A percentile compares a stretch with the other conserved stretches of the same genome.
These are phyloP conservation scores for Pichia phayaonensis DNA, from an alignment of 805 yeast genomes.

Conservation along the genomic window DNA sequence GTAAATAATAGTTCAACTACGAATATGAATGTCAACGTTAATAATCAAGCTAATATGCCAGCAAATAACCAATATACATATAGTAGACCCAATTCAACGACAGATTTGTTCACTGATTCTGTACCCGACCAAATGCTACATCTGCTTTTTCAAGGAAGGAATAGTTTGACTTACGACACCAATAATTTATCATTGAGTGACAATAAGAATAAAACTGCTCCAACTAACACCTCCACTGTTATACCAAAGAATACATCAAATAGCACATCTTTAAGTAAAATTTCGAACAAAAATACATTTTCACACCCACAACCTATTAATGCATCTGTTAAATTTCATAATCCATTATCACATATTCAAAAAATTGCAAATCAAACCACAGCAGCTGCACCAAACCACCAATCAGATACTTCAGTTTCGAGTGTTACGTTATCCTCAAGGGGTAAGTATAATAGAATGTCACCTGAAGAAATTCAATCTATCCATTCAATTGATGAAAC, in stretches of 20 bases:
- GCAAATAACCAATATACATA: not conserved
- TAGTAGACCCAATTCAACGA: not conserved
- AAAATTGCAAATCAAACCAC: not conserved
- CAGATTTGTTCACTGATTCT: conserved; percentile 10
- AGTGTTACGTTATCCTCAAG: conserved; percentile 2
- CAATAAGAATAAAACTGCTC: not conserved
- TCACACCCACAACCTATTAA: not conserved
- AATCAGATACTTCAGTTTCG: conserved; percentile 4
- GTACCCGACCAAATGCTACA: conserved; percentile 42
- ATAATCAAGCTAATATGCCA: not conserved
- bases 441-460: not conserved
- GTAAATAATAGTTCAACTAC: not conserved
- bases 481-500: conserved; percentile 2
- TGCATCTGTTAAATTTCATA: not conserved
- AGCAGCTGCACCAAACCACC: not conserved
- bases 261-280: not conserved
- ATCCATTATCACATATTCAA: not conserved
- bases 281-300: not conserved
- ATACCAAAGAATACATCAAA: not conserved
- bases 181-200: not conserved
- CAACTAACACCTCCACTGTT: not conserved
- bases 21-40: not conserved
- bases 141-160: conserved; percentile 43
- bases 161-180: conserved; percentile 2
- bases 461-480: conserved; percentile 5